Percentiles rank a stretch among this genome's conserved stretches.
Evolutionary conservation across 2,329 filamentous ascomycete genomes (phyloP).

Genomic region (Aureobasidium musti): DNA sequence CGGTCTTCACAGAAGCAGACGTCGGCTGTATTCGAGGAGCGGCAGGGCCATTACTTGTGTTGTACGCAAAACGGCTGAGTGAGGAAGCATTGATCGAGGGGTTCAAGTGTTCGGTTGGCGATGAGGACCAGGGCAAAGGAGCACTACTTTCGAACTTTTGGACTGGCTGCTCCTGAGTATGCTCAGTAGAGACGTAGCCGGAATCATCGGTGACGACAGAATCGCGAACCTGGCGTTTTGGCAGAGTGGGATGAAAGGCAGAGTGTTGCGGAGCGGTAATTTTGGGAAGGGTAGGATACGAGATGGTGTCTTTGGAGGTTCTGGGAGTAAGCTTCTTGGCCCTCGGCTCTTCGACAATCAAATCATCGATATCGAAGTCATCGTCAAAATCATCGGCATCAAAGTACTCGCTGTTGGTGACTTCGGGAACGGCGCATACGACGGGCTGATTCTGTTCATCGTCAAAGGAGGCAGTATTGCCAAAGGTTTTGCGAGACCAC

Average conservation of each 20-base stretch:
- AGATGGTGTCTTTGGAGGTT: constrained; percentile 37
- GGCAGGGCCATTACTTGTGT: constrained; percentile 16
- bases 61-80: constrained; percentile 30
- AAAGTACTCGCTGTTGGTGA: constrained; percentile 57
- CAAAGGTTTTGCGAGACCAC: constrained; percentile 50
- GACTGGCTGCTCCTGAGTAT: not conserved
- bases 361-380: constrained; percentile 69
- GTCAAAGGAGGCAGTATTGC: constrained; percentile 42
- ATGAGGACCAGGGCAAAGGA: constrained; percentile 68
- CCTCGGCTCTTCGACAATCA: constrained; percentile 58
- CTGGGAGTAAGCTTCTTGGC: constrained; percentile 23
- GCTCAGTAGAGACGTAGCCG: constrained; percentile 35
- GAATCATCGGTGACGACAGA: constrained; percentile 32
- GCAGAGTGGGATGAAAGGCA: constrained; percentile 39
- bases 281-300: constrained; percentile 47
- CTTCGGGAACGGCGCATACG: constrained; percentile 34
- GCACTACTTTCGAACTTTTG: constrained; percentile 54
- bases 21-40: constrained; percentile 10
- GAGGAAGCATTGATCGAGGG: constrained; percentile 37
- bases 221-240: constrained; percentile 33
- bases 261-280: constrained; percentile 35
- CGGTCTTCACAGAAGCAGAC: constrained; percentile 31
- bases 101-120: constrained; percentile 46
- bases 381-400: constrained; percentile 85
- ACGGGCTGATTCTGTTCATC: constrained; percentile 43